phyloP scores from a whole-genome alignment of 2,329 filamentous ascomycete species.

The Myriosclerotinia curreyana region DNA sequence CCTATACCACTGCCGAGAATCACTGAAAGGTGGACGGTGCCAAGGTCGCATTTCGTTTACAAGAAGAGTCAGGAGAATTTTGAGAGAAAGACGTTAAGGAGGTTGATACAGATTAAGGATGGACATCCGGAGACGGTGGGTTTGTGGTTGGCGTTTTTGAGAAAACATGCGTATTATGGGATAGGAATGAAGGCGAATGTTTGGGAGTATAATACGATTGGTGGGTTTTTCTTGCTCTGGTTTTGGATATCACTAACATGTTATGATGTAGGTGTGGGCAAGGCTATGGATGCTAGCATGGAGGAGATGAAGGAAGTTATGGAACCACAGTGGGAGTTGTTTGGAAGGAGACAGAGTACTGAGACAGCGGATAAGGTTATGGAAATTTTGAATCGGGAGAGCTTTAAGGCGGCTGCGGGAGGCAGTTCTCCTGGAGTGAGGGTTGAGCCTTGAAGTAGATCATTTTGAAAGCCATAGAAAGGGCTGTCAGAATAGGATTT shows the following conservation, averaged over 20 bases:
- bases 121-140: slow-evolving; percentile 86
- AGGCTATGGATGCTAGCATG: slow-evolving; percentile 51
- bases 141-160: slow-evolving; percentile 86
- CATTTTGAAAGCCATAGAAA: neutral
- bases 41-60: slow-evolving; percentile 83
- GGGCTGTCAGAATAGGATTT: neutral
- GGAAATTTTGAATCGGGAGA: slow-evolving; percentile 54
- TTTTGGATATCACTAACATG: slow-evolving; percentile 10
- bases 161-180: slow-evolving; percentile 92
- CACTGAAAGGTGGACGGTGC: slow-evolving; percentile 91
- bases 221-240: slow-evolving; percentile 45
- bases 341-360: slow-evolving; percentile 52
- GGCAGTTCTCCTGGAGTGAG: slow-evolving; percentile 35
- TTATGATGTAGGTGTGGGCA: slow-evolving; percentile 46
- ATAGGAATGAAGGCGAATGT: slow-evolving; percentile 99
- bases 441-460: slow-evolving; percentile 2
- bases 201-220: slow-evolving; percentile 77
- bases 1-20: slow-evolving; percentile 83
- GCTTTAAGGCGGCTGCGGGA: slow-evolving; percentile 41
- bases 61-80: slow-evolving; percentile 99
- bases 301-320: slow-evolving; percentile 46
- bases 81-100: slow-evolving; percentile 80
- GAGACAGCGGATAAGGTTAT: slow-evolving; percentile 55
- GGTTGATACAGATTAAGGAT: slow-evolving; percentile 89
- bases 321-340: slow-evolving; percentile 53